Percentiles rank a stretch among this genome's conserved stretches.
Conservation (phyloP, 2,329 filamentous ascomycete genomes). For the Ophiosphaerella herpotricha region DNA sequence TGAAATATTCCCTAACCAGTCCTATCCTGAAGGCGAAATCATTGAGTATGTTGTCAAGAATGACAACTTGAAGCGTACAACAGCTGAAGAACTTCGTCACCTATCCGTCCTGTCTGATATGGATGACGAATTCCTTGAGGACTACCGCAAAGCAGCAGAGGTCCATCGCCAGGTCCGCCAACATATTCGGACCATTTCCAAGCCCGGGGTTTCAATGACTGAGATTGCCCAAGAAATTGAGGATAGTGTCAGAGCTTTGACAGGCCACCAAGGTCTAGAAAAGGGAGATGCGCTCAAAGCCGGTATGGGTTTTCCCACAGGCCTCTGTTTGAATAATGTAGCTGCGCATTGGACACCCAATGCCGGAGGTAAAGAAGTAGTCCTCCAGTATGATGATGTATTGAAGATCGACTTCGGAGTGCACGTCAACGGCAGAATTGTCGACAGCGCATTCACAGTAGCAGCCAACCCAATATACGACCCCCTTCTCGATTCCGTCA, state of each 20-base stretch:
- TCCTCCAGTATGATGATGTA: constrained; percentile 74
- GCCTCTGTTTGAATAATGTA: constrained; percentile 79
- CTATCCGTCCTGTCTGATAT: constrained; percentile 66
- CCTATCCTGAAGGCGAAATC: constrained; percentile 76
- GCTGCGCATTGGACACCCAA: constrained; percentile 87
- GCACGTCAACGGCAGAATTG: constrained; percentile 71
- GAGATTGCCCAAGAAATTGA: constrained; percentile 84
- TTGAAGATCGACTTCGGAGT: constrained; percentile 75
- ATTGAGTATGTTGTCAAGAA: constrained; percentile 67
- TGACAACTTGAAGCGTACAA: constrained; percentile 77
- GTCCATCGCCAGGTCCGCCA: constrained; percentile 83
- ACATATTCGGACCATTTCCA: constrained; percentile 76
- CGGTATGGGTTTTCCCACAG: constrained; percentile 84
- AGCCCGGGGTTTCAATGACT: constrained; percentile 76
- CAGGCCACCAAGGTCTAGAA: constrained; percentile 73
- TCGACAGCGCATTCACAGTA: constrained; percentile 73
- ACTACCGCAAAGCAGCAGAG: constrained; percentile 85
- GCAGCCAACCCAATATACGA: constrained; percentile 70
- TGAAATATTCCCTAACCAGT: constrained; percentile 69
- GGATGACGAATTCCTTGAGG: constrained; percentile 73
- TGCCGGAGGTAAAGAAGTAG: constrained; percentile 77
- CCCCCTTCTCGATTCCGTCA: constrained; percentile 66
- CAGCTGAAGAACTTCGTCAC: constrained; percentile 79
- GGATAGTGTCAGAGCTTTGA: constrained; percentile 73
- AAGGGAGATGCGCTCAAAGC: constrained; percentile 77